Percentiles rank a stretch among this genome's conserved stretches.
phyloP scores from a whole-genome alignment of 768 basidiomycete genomes.

The Auriscalpium microsporum region DNA sequence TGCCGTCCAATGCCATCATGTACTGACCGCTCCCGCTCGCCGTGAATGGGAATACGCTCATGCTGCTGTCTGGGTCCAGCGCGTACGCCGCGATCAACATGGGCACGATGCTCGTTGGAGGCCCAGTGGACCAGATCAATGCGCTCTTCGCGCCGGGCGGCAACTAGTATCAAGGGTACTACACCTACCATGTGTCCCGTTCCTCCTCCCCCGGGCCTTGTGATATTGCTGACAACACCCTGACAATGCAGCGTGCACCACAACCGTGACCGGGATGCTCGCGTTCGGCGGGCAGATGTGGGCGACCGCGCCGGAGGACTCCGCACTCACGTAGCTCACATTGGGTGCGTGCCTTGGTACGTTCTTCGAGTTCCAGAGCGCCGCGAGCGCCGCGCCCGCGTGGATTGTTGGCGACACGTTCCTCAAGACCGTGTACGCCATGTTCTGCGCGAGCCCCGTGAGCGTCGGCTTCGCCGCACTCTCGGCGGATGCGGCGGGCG shows the following conservation, averaged over 20 bases:
- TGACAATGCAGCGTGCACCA: slow-evolving; percentile 53
- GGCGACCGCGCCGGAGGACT: slow-evolving; percentile 71
- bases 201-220: neutral
- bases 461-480: slow-evolving; percentile 81
- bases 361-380: slow-evolving; percentile 61
- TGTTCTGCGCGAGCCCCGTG: slow-evolving; percentile 72
- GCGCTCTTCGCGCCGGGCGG: slow-evolving; percentile 56
- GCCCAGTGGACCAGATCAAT: slow-evolving; percentile 52
- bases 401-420: slow-evolving; percentile 95
- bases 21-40: slow-evolving; percentile 82
- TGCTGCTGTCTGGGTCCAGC: slow-evolving; percentile 34
- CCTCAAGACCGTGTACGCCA: slow-evolving; percentile 92
- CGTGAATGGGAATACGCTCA: slow-evolving; percentile 43
- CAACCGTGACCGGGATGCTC: slow-evolving; percentile 53
- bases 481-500: slow-evolving; percentile 40
- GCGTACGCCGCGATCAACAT: slow-evolving; percentile 87
- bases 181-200: slow-evolving; percentile 51
- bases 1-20: slow-evolving; percentile 45
- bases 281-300: slow-evolving; percentile 74
- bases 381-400: slow-evolving; percentile 35
- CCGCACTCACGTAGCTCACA: slow-evolving; percentile 55
- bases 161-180: slow-evolving; percentile 74
- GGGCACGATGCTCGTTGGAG: slow-evolving; percentile 91
- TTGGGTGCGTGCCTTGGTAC: slow-evolving; percentile 67
- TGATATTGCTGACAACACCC: neutral